Evolutionary conservation across 1,284 basidiomycete species (phyloP).

Genomic region (Heterobasidion occidentale): DNA sequence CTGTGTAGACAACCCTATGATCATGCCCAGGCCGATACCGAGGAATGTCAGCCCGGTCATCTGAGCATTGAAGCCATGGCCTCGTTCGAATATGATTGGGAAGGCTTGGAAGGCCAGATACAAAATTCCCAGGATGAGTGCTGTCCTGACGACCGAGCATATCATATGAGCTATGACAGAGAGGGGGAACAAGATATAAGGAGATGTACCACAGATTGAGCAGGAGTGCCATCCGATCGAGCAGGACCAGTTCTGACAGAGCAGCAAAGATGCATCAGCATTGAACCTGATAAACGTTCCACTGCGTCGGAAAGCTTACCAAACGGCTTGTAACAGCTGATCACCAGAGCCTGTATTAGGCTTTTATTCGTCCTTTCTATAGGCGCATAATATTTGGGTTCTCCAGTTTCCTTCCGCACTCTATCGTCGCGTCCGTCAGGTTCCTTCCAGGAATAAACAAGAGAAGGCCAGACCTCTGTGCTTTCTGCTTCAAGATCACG

Average conservation of each 20-base stretch:
- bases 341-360: constrained; percentile 28
- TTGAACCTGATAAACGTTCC: not conserved
- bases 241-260: constrained; percentile 51
- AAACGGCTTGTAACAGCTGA: constrained; percentile 54
- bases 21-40: constrained; percentile 66
- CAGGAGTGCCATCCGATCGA: constrained; percentile 71
- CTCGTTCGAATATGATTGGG: constrained; percentile 57
- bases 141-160: constrained; percentile 25
- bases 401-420: constrained; percentile 49
- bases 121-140: constrained; percentile 66
- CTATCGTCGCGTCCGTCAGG: constrained; percentile 16
- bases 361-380: constrained; percentile 38
- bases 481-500: constrained; percentile 51
- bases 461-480: constrained; percentile 24
- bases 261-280: not conserved
- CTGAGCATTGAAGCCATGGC: constrained; percentile 56
- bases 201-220: constrained; percentile 42
- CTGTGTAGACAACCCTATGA: constrained; percentile 44
- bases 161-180: not conserved
- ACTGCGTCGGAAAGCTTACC: constrained; percentile 33
- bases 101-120: constrained; percentile 72
- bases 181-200: not conserved
- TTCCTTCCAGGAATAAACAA: not conserved
- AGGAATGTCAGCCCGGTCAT: constrained; percentile 61
- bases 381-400: constrained; percentile 48